A percentile compares a stretch with the other conserved stretches of the same genome.
phyloP scores from a whole-genome alignment of 1,139 yeast species.

The Saccharomyces pastorianus region DNA sequence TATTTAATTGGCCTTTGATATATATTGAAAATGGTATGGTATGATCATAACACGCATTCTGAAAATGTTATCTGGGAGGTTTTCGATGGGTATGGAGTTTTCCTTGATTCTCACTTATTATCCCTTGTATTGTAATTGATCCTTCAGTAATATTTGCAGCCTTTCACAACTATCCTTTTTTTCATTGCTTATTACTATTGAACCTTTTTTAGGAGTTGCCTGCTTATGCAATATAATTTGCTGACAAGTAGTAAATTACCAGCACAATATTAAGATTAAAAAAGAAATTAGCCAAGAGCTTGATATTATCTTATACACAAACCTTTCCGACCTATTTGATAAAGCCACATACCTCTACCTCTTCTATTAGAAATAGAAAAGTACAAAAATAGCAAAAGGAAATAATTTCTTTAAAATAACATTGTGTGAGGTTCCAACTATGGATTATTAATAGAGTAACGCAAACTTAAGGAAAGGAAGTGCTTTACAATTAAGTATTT shows the following conservation, averaged over 20 bases:
- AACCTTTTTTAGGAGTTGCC: not conserved
- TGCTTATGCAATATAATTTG: not conserved
- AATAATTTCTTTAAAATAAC: not conserved
- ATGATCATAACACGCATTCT: not conserved
- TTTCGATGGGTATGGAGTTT: not conserved
- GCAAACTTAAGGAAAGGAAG: not conserved
- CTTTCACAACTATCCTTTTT: not conserved
- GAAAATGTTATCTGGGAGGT: not conserved
- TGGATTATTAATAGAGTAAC: not conserved
- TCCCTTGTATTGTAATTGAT: not conserved
- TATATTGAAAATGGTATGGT: conserved; percentile 1
- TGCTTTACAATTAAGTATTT: not conserved
- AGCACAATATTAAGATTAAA: not conserved
- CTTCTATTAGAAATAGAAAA: not conserved
- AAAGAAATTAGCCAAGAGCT: not conserved
- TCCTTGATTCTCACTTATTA: not conserved
- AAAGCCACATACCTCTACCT: not conserved
- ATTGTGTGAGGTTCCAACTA: not conserved
- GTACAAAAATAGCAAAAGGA: not conserved
- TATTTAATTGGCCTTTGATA: not conserved
- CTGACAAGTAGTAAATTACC: not conserved
- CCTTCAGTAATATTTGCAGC: not conserved
- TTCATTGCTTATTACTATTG: not conserved
- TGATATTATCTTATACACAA: not conserved
- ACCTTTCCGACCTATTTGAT: not conserved